Evolutionary conservation across 805 yeast genomes (phyloP).

Genomic region (Lipomyces spencermartinsiae): DNA sequence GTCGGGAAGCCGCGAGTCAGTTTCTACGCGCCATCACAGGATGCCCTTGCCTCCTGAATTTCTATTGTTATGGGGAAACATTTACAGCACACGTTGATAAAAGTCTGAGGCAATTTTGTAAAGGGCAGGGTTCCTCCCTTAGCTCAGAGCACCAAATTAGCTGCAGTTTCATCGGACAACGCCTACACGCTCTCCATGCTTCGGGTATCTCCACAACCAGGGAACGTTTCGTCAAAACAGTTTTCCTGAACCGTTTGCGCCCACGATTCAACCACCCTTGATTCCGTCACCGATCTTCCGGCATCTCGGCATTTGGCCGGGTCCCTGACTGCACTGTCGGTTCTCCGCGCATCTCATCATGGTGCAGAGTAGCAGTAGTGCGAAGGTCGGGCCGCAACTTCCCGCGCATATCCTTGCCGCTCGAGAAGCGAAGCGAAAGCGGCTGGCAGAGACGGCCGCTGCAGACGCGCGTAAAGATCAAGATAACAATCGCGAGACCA

Average conservation of each 20-base stretch:
- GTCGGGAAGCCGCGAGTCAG: not conserved
- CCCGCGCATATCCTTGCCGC: slow-evolving; percentile 36
- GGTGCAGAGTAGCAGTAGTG: not conserved
- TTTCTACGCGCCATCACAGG: not conserved
- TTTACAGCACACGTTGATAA: not conserved
- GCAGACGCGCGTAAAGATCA: slow-evolving; percentile 11
- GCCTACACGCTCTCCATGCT: not conserved
- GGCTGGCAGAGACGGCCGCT: slow-evolving; percentile 16
- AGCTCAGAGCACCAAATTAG: not conserved
- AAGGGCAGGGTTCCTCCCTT: not conserved
- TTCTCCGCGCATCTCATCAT: not conserved
- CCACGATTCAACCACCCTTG: not conserved
- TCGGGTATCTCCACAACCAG: not conserved
- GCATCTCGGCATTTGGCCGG: not conserved
- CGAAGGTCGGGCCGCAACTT: slow-evolving; percentile 33
- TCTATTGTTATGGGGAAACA: not conserved
- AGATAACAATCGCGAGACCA: not conserved
- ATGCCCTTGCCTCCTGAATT: not conserved
- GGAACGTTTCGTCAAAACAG: not conserved
- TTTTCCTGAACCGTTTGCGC: not conserved
- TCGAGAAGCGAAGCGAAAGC: slow-evolving; percentile 27
- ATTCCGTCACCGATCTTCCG: not conserved
- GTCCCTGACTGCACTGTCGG: not conserved
- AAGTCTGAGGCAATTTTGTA: not conserved
- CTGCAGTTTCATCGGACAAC: not conserved